Evolutionary conservation across 768 basidiomycete genomes (phyloP).

Genomic region (Inosperma sp.): DNA sequence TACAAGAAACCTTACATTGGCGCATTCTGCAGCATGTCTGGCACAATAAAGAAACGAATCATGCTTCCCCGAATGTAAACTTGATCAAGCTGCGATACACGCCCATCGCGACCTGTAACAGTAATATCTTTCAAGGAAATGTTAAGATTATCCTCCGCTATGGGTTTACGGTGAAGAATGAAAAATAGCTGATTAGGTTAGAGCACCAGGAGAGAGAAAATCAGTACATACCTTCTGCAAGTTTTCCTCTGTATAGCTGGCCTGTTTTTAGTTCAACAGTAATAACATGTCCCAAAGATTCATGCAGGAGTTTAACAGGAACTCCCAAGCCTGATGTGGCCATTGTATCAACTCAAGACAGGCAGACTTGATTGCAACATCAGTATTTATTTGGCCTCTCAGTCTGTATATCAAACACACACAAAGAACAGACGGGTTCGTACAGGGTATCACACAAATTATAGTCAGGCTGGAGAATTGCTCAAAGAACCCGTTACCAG

Average conservation of each 20-base stretch:
- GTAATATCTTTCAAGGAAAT: constrained; percentile 96
- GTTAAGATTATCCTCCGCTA: constrained; percentile 98
- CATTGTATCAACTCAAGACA: constrained; percentile 31
- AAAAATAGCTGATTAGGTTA: constrained; percentile 12
- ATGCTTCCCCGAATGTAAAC: constrained; percentile 99
- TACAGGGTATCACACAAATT: too few species aligned
- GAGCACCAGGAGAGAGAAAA: constrained; percentile 1
- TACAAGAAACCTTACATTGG: constrained; percentile 64
- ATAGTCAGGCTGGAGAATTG: too few species aligned
- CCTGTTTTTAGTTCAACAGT: constrained; percentile 99
- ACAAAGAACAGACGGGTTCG: too few species aligned
- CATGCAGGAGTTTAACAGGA: constrained; percentile 94
- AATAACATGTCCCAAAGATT: constrained; percentile 92
- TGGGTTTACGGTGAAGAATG: constrained; percentile 11
- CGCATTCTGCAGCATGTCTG: constrained; percentile 98
- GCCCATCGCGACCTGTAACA: constrained; percentile 95
- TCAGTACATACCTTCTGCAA: constrained; percentile 78
- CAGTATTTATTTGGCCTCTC: not conserved
- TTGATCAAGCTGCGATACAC: constrained; percentile 97
- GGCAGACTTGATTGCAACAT: not conserved
- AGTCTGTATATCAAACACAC: not conserved
- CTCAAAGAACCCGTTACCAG: too few species aligned
- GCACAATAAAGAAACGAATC: constrained; percentile 98
- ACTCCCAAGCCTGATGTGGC: constrained; percentile 75
- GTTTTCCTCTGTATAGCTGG: constrained; percentile 93